Conservation (phyloP, 1,139 yeast species). For the Lodderomyces metapsilosis region DNA sequence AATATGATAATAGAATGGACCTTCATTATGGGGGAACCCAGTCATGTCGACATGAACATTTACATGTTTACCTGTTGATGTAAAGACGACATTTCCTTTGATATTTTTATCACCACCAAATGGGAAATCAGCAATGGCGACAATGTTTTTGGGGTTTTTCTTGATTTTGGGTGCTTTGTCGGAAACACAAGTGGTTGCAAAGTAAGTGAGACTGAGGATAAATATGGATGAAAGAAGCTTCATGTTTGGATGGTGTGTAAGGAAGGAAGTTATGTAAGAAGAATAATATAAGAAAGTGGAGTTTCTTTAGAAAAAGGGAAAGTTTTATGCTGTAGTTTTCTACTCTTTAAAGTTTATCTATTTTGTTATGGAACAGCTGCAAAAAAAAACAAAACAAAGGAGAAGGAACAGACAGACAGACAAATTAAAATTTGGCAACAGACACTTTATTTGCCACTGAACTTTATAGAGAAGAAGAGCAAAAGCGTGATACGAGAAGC, state of each 20-base stretch:
- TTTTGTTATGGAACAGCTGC: slow-evolving; percentile 1
- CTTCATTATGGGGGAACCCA: slow-evolving; percentile 55
- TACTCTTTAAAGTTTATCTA: no score
- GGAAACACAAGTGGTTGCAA: slow-evolving; percentile 4
- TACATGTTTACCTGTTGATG: slow-evolving; percentile 48
- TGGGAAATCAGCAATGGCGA: slow-evolving; percentile 60
- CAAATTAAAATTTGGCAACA: not conserved
- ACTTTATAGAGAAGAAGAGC: not conserved
- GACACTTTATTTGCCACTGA: not conserved
- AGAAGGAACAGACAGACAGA: not conserved
- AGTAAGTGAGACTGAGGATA: slow-evolving; percentile 4
- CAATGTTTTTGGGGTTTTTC: slow-evolving; percentile 44
- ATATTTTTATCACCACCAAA: slow-evolving; percentile 37
- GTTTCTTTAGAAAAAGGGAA: no score
- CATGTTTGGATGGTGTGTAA: slow-evolving; percentile 1
- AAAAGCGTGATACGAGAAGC: no score
- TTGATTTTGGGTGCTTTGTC: slow-evolving; percentile 38
- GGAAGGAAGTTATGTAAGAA: not conserved
- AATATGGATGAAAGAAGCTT: slow-evolving; percentile 5
- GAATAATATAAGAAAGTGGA: not conserved
- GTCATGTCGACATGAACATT: slow-evolving; percentile 60
- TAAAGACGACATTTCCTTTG: slow-evolving; percentile 52
- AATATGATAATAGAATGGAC: slow-evolving; percentile 59
- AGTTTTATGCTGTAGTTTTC: not conserved
- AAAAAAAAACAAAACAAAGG: not conserved